phyloP scores from a whole-genome alignment of 192 early-diverging fungal species.

The Physocladia obscura region DNA sequence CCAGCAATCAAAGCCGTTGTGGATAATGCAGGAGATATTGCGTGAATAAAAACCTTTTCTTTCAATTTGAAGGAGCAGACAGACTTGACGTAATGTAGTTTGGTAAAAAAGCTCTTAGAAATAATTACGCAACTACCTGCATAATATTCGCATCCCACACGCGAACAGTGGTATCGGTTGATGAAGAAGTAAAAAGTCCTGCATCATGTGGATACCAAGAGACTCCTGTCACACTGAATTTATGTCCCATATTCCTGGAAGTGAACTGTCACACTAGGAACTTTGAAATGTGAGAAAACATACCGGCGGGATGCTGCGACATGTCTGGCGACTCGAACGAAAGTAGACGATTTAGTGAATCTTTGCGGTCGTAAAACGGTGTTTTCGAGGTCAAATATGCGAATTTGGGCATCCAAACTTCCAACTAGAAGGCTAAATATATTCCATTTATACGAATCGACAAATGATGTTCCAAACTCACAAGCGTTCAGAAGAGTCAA shows the following conservation, averaged over 20 bases:
- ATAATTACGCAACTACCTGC: conserved; percentile 46
- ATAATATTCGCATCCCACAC: conserved; percentile 81
- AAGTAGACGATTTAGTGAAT: conserved; percentile 29
- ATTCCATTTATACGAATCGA: too few relatives aligned
- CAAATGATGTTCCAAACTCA: too few relatives aligned
- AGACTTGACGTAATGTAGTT: conserved; percentile 30
- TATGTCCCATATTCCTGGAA: conserved; percentile 50
- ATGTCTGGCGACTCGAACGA: conserved; percentile 32
- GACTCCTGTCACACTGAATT: conserved; percentile 65
- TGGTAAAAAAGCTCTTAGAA: conserved; percentile 10
- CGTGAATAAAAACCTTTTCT: conserved; percentile 66
- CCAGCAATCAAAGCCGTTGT: conserved; percentile 75
- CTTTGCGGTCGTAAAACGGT: neutral
- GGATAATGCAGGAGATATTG: conserved; percentile 72
- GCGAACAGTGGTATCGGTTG: conserved; percentile 73
- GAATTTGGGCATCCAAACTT: conserved; percentile 58
- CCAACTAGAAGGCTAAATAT: conserved; percentile 67
- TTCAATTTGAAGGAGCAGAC: conserved; percentile 72
- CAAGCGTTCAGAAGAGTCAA: too few relatives aligned
- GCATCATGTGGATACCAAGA: conserved; percentile 83
- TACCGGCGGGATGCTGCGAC: neutral
- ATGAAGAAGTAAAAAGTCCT: conserved; percentile 79
- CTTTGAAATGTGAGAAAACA: neutral
- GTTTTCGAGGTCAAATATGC: conserved; percentile 54
- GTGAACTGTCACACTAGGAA: neutral